Percentiles rank a stretch among this genome's conserved stretches.
These are phyloP conservation scores for Ceriops decandra DNA, from an alignment of 345 rosid genomes.

Conservation along the genomic window DNA sequence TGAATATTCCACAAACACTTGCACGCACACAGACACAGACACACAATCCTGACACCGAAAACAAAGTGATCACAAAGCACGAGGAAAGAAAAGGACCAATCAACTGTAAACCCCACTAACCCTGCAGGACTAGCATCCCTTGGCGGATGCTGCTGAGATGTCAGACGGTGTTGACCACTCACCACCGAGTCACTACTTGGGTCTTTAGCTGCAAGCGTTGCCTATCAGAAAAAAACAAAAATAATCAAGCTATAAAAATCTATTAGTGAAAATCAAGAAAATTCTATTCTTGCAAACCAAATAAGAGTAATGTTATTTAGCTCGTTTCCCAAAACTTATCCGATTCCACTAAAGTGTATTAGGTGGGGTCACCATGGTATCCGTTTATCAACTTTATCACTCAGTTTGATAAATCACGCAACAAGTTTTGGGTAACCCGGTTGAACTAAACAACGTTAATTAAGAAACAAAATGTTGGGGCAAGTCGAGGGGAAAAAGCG, in stretches of 20 bases:
- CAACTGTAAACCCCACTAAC: slow-evolving; percentile 53
- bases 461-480: not conserved
- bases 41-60: not conserved
- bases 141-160: slow-evolving; percentile 84
- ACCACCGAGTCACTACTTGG: slow-evolving; percentile 98
- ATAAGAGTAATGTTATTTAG: not conserved
- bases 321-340: too few relatives aligned
- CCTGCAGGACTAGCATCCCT: slow-evolving; percentile 99
- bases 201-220: slow-evolving; percentile 90
- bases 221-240: slow-evolving; percentile 40
- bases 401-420: too few relatives aligned
- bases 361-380: too few relatives aligned
- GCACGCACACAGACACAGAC: slow-evolving; percentile 3
- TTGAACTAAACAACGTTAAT: too few relatives aligned
- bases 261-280: too few relatives aligned
- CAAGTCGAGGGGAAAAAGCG: not conserved
- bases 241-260: not conserved
- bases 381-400: too few relatives aligned
- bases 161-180: slow-evolving; percentile 94
- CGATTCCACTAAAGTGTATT: too few relatives aligned
- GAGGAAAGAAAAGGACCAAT: slow-evolving; percentile 41
- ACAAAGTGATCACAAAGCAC: slow-evolving; percentile 26
- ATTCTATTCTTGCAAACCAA: not conserved
- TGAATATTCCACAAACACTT: slow-evolving; percentile 14
- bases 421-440: too few relatives aligned